phyloP scores from a whole-genome alignment of 441 rosid genomes.

The Pelargonium citronellum region DNA sequence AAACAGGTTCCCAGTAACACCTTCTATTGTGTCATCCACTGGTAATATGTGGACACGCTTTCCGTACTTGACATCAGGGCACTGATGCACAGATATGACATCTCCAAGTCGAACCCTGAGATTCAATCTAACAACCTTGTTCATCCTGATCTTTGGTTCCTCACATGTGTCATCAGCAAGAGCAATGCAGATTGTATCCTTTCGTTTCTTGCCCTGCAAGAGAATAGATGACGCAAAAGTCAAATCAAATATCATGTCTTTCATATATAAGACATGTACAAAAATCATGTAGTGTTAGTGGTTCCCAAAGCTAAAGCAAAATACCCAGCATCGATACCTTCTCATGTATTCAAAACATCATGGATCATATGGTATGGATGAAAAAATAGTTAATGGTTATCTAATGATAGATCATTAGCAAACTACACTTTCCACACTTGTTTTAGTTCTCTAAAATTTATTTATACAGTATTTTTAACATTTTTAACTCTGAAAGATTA shows the following conservation, averaged over 20 bases:
- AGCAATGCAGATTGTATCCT: slow-evolving; percentile 49
- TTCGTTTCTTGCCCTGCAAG: slow-evolving; percentile 46
- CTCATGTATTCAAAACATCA: too few species aligned
- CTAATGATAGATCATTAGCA: too few species aligned
- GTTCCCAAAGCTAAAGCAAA: too few species aligned
- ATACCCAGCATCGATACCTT: too few species aligned
- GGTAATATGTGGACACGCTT: slow-evolving; percentile 49
- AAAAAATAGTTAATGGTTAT: too few species aligned
- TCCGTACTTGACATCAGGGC: slow-evolving; percentile 52
- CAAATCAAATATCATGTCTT: neutral
- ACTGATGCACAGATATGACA: slow-evolving; percentile 46
- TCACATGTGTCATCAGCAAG: slow-evolving; percentile 53
- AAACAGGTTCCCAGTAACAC: slow-evolving; percentile 43
- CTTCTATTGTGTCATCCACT: slow-evolving; percentile 49
- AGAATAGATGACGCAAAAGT: neutral
- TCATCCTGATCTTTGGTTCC: slow-evolving; percentile 38
- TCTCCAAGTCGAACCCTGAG: slow-evolving; percentile 50
- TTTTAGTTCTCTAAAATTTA: neutral
- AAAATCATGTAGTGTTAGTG: too few species aligned
- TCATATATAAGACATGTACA: too few species aligned
- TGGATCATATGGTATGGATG: too few species aligned
- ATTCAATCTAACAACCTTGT: slow-evolving; percentile 39
- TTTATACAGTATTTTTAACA: neutral
- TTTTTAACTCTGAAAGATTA: neutral
- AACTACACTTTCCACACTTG: too few species aligned